Evolutionary conservation across 2,329 filamentous ascomycete genomes (phyloP).

Genomic region (Pseudodiploospora longispora): DNA sequence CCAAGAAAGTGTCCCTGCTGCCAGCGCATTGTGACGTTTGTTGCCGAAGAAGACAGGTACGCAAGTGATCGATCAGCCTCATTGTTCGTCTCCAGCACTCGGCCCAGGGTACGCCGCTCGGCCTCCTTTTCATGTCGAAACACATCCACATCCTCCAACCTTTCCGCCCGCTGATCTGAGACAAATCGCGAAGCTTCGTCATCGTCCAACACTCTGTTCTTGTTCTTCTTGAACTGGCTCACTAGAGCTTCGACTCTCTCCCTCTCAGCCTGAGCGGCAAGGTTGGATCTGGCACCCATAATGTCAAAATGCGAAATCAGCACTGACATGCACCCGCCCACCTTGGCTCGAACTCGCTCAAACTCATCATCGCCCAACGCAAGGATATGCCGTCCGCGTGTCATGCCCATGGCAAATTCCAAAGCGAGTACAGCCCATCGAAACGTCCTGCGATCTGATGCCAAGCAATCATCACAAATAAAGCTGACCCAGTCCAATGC

Average conservation of each 20-base stretch:
- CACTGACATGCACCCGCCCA: slow-evolving; percentile 94
- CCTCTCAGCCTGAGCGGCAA: slow-evolving; percentile 90
- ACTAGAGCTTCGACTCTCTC: slow-evolving; percentile 75
- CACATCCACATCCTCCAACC: slow-evolving; percentile 70
- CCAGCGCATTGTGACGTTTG: slow-evolving; percentile 93
- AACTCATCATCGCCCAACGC: slow-evolving; percentile 86
- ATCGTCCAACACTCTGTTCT: slow-evolving; percentile 66
- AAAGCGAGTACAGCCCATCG: slow-evolving; percentile 93
- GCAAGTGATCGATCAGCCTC: slow-evolving; percentile 93
- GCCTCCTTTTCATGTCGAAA: slow-evolving; percentile 69
- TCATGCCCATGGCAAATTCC: slow-evolving; percentile 97
- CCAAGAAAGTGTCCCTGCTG: slow-evolving; percentile 98
- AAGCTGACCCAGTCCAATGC: slow-evolving; percentile 97
- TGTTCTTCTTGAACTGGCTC: slow-evolving; percentile 69
- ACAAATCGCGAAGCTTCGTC: slow-evolving; percentile 74
- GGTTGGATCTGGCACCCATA: slow-evolving; percentile 88
- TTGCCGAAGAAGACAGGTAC: slow-evolving; percentile 86
- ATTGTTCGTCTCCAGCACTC: slow-evolving; percentile 88
- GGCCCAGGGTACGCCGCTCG: slow-evolving; percentile 78
- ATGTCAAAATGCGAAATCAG: slow-evolving; percentile 98
- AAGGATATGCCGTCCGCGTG: slow-evolving; percentile 85
- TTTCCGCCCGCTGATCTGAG: slow-evolving; percentile 64
- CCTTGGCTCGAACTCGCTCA: slow-evolving; percentile 71
- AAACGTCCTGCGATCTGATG: slow-evolving; percentile 91
- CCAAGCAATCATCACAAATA: slow-evolving; percentile 92